Conservation (phyloP, 306 rosid species). For the Quercus rubra region DNA sequence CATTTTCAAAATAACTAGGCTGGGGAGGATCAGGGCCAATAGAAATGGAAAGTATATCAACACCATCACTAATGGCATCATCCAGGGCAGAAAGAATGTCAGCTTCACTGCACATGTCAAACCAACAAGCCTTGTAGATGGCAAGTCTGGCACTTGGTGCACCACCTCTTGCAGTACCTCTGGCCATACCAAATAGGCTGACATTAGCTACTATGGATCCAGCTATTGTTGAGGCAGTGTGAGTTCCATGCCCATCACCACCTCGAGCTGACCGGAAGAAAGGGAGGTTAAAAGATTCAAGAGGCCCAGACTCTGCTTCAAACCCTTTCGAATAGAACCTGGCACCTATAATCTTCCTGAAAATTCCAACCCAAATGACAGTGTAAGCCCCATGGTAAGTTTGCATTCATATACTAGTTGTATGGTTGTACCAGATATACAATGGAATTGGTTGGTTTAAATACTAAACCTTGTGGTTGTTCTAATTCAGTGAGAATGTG, state of each 20-base stretch:
- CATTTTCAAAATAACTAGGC: constrained; percentile 43
- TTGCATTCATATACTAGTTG: not conserved
- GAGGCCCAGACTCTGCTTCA: constrained; percentile 49
- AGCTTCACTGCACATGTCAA: constrained; percentile 47
- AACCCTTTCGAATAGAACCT: constrained; percentile 48
- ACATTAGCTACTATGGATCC: constrained; percentile 45
- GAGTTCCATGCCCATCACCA: constrained; percentile 65
- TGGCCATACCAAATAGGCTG: constrained; percentile 55
- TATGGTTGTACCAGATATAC: not conserved
- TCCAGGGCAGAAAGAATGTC: constrained; percentile 63
- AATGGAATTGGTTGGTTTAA: not conserved
- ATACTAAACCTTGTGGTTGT: not conserved
- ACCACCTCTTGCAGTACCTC: constrained; percentile 70
- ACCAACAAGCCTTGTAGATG: constrained; percentile 79
- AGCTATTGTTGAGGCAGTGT: constrained; percentile 76
- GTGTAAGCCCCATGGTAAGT: not conserved
- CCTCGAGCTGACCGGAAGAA: constrained; percentile 57
- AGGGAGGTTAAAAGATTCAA: constrained; percentile 28
- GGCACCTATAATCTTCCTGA: constrained; percentile 66
- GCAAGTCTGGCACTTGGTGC: constrained; percentile 60
- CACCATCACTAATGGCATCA: constrained; percentile 68
- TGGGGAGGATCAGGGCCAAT: constrained; percentile 64
- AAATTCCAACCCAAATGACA: constrained; percentile 5
- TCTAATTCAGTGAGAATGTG: not conserved
- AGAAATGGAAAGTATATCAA: constrained; percentile 67